Evolutionary conservation across 768 basidiomycete species (phyloP).

Genomic region (Boletellus ananiceps): DNA sequence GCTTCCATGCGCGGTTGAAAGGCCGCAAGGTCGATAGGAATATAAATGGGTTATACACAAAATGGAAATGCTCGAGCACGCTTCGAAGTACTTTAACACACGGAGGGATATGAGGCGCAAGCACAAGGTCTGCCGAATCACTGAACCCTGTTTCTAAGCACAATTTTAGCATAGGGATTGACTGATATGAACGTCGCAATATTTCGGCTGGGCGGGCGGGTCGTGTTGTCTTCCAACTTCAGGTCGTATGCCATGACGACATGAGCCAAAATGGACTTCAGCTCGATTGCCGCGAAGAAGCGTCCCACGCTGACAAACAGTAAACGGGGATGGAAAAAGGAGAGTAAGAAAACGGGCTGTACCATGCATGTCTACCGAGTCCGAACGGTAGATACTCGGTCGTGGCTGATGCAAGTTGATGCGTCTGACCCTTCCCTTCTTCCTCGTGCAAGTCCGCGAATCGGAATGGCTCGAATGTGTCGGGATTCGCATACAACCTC

Average conservation of each 20-base stretch:
- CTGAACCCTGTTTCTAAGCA: conserved; percentile 3
- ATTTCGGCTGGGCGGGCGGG: not conserved
- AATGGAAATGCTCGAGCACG: too few species aligned
- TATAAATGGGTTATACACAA: too few species aligned
- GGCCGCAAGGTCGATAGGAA: too few species aligned
- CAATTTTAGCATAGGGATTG: not conserved
- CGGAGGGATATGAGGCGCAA: too few species aligned
- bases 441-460: conserved; percentile 23
- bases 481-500: conserved; percentile 29
- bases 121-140: not conserved
- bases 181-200: not conserved
- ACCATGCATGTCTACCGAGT: conserved; percentile 17
- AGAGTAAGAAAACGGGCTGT: not conserved
- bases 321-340: not conserved
- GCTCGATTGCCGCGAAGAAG: conserved; percentile 6
- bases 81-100: too few species aligned
- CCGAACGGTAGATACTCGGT: conserved; percentile 37
- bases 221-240: conserved; percentile 1
- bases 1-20: too few species aligned
- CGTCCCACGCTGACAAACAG: conserved; percentile 11
- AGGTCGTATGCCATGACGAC: conserved; percentile 9
- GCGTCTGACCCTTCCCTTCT: conserved; percentile 28
- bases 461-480: conserved; percentile 36
- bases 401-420: conserved; percentile 33
- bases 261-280: conserved; percentile 16